phyloP scores from a whole-genome alignment of 2,329 filamentous ascomycete genomes.

The Fusarium oxysporum region DNA sequence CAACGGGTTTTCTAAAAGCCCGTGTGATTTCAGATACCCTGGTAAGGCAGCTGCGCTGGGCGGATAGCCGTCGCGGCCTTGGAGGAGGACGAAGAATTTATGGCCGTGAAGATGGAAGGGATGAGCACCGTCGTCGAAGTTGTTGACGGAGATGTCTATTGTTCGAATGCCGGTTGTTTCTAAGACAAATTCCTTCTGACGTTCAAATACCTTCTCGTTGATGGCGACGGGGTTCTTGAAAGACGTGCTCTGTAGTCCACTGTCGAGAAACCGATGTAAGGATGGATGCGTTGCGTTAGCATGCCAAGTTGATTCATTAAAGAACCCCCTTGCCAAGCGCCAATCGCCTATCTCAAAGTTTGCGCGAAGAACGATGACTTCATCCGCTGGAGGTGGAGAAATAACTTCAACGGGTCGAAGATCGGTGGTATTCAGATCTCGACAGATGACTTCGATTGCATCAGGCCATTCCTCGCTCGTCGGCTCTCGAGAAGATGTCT shows the following conservation, averaged over 20 bases:
- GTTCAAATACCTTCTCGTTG: constrained; percentile 48
- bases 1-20: constrained; percentile 48
- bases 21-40: constrained; percentile 39
- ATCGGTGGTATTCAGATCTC: constrained; percentile 63
- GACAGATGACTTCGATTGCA: constrained; percentile 60
- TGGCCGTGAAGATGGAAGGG: constrained; percentile 70
- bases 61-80: constrained; percentile 51
- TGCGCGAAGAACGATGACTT: constrained; percentile 59
- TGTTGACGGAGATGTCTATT: constrained; percentile 69
- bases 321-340: constrained; percentile 64
- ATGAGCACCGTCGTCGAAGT: constrained; percentile 64
- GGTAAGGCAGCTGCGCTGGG: constrained; percentile 44
- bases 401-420: constrained; percentile 55
- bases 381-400: constrained; percentile 53
- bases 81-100: constrained; percentile 61
- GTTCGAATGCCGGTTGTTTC: constrained; percentile 63
- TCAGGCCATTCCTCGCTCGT: constrained; percentile 63
- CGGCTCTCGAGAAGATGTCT: constrained; percentile 31
- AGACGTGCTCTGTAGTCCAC: constrained; percentile 24
- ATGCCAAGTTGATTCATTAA: constrained; percentile 65
- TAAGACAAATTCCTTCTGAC: constrained; percentile 55
- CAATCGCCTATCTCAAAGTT: constrained; percentile 68
- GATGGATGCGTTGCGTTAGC: constrained; percentile 51
- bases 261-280: constrained; percentile 51
- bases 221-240: constrained; percentile 36